Conservation (phyloP, 1,284 basidiomycete species). For the Wallemia mellicola region DNA sequence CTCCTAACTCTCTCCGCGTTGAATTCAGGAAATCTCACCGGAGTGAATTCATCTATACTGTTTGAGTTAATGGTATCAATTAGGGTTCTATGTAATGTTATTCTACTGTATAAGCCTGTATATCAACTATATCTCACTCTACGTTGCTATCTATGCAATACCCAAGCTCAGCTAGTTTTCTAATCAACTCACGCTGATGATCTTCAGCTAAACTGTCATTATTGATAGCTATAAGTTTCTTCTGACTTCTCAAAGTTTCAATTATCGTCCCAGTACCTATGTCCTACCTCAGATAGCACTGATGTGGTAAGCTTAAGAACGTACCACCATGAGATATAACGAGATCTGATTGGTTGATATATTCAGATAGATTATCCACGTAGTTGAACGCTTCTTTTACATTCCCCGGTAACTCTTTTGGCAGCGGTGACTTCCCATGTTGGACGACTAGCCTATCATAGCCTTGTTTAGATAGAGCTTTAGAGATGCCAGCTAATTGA, state of each 20-base stretch:
- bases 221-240: background rate
- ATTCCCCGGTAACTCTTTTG: background rate
- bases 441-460: background rate
- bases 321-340: background rate
- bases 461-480: background rate
- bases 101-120: background rate
- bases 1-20: background rate
- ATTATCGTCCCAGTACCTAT: background rate
- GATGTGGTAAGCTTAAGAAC: background rate
- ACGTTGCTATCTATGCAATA: background rate
- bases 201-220: background rate
- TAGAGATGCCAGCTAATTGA: background rate
- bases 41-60: background rate
- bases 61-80: background rate
- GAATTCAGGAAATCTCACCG: background rate
- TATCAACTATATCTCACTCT: background rate
- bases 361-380: background rate
- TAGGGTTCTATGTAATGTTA: background rate
- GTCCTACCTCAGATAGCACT: background rate
- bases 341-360: background rate
- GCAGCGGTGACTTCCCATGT: background rate
- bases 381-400: background rate
- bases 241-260: background rate
- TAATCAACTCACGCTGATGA: background rate
- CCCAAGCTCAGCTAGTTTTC: background rate